Percentiles rank a stretch among this genome's conserved stretches.
These are phyloP conservation scores for Thraustochytrium aureum DNA, from an alignment of 352 stramenopile species.

Conservation along the genomic window DNA sequence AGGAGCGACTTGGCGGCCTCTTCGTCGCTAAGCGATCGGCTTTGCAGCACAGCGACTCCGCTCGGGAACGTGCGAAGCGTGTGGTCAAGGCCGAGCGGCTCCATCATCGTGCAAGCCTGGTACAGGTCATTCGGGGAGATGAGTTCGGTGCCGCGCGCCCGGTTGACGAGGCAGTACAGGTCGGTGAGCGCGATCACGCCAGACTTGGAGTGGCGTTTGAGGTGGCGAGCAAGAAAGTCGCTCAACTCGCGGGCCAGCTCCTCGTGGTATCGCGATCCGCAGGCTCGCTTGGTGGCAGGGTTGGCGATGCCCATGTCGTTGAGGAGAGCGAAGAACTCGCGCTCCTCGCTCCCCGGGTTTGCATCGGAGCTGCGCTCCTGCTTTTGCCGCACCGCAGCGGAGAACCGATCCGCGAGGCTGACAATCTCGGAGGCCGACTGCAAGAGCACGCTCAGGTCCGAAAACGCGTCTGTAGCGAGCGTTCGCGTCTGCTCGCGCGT, in stretches of 20 bases:
- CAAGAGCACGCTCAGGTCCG: constrained; percentile 83
- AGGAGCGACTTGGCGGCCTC: constrained; percentile 68
- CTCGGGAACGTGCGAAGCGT: constrained; percentile 81
- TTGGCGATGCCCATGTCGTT: constrained; percentile 89
- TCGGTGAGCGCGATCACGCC: constrained; percentile 98
- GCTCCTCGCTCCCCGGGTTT: constrained; percentile 62
- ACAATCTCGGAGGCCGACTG: constrained; percentile 84
- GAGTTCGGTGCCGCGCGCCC: constrained; percentile 92
- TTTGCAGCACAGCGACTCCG: constrained; percentile 56
- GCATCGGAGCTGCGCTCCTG: constrained; percentile 56
- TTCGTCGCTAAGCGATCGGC: constrained; percentile 69
- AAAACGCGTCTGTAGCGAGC: constrained; percentile 69
- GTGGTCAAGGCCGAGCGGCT: constrained; percentile 80
- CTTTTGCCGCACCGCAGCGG: constrained; percentile 70
- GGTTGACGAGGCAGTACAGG: constrained; percentile 99
- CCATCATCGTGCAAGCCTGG: constrained; percentile 77
- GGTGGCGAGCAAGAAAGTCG: constrained; percentile 73
- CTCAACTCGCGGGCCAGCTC: constrained; percentile 82
- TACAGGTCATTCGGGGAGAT: constrained; percentile 97
- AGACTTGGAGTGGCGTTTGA: constrained; percentile 72
- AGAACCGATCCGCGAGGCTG: constrained; percentile 79
- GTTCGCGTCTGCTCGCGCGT: constrained; percentile 38
- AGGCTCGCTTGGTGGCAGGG: constrained; percentile 82
- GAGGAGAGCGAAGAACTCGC: constrained; percentile 76
- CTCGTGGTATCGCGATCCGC: constrained; percentile 79